phyloP scores from a whole-genome alignment of 2,329 filamentous ascomycete genomes.

The Leptodontidium sp. region DNA sequence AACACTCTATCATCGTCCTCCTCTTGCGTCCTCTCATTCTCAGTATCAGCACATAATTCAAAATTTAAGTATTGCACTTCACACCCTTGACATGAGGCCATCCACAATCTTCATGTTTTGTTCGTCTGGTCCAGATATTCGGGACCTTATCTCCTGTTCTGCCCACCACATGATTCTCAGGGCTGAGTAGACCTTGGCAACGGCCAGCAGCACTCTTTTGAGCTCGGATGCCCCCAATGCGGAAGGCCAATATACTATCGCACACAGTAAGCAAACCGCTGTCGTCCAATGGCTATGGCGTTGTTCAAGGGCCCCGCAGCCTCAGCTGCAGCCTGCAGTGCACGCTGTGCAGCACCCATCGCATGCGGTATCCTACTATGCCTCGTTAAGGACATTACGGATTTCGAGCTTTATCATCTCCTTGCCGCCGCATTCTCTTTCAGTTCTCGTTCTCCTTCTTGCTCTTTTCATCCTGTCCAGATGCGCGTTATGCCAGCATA shows the following conservation, averaged over 20 bases:
- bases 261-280: not conserved
- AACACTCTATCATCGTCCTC: not conserved
- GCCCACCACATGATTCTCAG: too few species aligned
- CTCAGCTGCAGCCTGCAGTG: not conserved
- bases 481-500: not conserved
- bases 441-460: too few species aligned
- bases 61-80: too few species aligned
- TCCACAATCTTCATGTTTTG: too few species aligned
- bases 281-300: not conserved
- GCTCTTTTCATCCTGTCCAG: not conserved
- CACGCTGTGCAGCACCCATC: too few species aligned
- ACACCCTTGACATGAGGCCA: too few species aligned
- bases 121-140: too few species aligned
- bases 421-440: not conserved
- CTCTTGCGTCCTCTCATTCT: not conserved
- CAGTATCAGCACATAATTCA: not conserved
- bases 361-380: not conserved
- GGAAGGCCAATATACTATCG: not conserved
- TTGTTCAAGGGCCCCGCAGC: not conserved
- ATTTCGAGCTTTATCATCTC: slow-evolving; percentile 2
- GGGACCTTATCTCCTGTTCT: too few species aligned
- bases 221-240: not conserved
- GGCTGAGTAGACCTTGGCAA: slow-evolving; percentile 4
- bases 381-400: not conserved
- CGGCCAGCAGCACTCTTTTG: not conserved